Percentiles rank a stretch among this genome's conserved stretches.
Evolutionary conservation across 2,329 filamentous ascomycete genomes (phyloP).

Genomic region (Bertia moriformis): DNA sequence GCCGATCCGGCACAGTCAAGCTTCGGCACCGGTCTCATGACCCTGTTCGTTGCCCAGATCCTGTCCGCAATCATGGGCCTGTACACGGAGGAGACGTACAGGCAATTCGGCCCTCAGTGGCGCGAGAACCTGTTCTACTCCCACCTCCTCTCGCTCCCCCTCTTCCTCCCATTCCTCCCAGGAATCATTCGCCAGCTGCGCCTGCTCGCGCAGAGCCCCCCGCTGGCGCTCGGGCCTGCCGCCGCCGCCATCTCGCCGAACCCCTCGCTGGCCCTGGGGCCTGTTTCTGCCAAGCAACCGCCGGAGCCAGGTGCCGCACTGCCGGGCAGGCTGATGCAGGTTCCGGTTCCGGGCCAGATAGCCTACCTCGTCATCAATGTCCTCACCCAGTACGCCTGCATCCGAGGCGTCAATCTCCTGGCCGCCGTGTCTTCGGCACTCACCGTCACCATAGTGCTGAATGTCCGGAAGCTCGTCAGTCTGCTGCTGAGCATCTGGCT

Average conservation of each 20-base stretch:
- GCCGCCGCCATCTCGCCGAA: conserved; percentile 13
- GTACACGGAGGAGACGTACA: conserved; percentile 85
- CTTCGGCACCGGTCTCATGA: conserved; percentile 58
- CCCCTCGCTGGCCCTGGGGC: conserved; percentile 12
- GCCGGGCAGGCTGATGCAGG: too few relatives aligned
- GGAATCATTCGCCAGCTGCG: conserved; percentile 50
- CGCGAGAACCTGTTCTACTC: conserved; percentile 95
- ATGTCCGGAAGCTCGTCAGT: conserved; percentile 86
- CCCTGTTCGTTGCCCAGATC: conserved; percentile 77
- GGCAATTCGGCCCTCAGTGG: conserved; percentile 76
- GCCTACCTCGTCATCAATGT: conserved; percentile 63
- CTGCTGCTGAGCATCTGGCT: conserved; percentile 82
- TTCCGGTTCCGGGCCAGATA: conserved; percentile 50
- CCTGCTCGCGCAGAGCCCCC: conserved; percentile 47
- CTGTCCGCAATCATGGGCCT: conserved; percentile 89
- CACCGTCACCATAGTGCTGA: conserved; percentile 91
- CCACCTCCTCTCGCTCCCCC: conserved; percentile 57
- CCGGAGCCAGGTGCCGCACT: conserved; percentile 11
- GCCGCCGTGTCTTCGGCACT: conserved; percentile 78
- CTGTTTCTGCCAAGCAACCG: conserved; percentile 4
- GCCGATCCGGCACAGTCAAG: conserved; percentile 16
- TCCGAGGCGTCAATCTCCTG: conserved; percentile 88
- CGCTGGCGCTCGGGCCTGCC: conserved; percentile 39
- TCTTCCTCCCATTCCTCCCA: conserved; percentile 60
- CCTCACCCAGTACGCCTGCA: conserved; percentile 84